Conservation (phyloP, 106 monocot genomes). For the Platanthera zijinensis region DNA sequence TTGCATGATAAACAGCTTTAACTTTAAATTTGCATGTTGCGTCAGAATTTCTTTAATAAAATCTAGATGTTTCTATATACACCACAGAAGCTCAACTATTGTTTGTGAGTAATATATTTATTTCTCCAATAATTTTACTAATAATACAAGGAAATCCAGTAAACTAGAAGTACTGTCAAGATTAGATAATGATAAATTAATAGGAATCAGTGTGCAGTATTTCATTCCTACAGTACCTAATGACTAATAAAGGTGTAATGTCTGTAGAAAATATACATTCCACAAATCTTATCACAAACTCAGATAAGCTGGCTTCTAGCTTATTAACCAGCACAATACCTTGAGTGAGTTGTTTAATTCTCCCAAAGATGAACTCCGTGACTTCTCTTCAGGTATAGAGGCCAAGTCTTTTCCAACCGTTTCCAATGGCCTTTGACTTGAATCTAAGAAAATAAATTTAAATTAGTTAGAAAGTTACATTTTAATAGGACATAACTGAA, state of each 20-base stretch:
- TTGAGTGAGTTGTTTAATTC: constrained; percentile 54
- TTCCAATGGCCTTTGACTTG: constrained; percentile 5
- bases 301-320: not conserved
- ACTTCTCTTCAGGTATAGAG: constrained; percentile 9
- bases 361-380: constrained; percentile 31
- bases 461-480: not conserved
- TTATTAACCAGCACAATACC: constrained; percentile 33
- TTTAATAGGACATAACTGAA: not conserved
- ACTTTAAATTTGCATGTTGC: not conserved
- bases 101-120: not conserved
- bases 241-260: not conserved
- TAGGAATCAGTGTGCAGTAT: not conserved
- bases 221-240: not conserved
- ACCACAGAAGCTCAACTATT: not conserved
- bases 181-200: not conserved
- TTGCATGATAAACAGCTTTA: not conserved
- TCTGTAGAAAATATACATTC: not conserved
- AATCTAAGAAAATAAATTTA: constrained; percentile 18
- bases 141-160: not conserved
- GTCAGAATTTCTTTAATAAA: not conserved
- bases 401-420: constrained; percentile 10
- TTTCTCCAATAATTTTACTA: not conserved
- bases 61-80: not conserved
- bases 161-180: not conserved
- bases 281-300: not conserved